Evolutionary conservation across 75 land plant genomes (phyloP).

Genomic region (Pinus taeda): DNA sequence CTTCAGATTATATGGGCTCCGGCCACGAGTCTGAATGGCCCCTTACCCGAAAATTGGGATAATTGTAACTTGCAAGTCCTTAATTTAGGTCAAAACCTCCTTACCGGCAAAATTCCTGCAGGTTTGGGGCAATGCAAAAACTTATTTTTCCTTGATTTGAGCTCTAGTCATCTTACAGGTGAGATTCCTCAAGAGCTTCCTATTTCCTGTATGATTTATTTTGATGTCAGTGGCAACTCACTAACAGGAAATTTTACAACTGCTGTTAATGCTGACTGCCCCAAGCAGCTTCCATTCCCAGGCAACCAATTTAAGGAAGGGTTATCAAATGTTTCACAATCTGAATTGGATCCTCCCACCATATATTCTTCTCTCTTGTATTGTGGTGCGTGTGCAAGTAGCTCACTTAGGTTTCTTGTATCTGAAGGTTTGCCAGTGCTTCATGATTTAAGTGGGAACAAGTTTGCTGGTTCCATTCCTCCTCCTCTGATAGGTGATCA

Average conservation of each 20-base stretch:
- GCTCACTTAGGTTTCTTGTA: neutral
- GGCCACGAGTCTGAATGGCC: slow-evolving; percentile 26
- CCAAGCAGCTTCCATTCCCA: slow-evolving; percentile 8
- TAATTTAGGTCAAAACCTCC: slow-evolving; percentile 46
- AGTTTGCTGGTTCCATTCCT: slow-evolving; percentile 45
- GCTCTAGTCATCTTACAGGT: slow-evolving; percentile 28
- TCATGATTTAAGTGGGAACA: slow-evolving; percentile 50
- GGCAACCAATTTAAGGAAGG: neutral
- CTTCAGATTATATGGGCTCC: slow-evolving; percentile 46
- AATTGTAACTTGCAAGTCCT: slow-evolving; percentile 36
- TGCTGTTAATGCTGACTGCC: slow-evolving; percentile 7
- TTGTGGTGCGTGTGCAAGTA: slow-evolving; percentile 1
- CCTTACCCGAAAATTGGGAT: slow-evolving; percentile 39
- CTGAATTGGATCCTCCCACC: slow-evolving; percentile 1
- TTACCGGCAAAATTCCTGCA: slow-evolving; percentile 38
- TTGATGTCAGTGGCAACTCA: slow-evolving; percentile 42
- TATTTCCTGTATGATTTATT: slow-evolving; percentile 36
- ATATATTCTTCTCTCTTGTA: slow-evolving; percentile 12
- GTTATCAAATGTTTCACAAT: slow-evolving; percentile 15
- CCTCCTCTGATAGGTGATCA: slow-evolving; percentile 14
- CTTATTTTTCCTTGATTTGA: slow-evolving; percentile 35
- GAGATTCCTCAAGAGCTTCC: slow-evolving; percentile 32
- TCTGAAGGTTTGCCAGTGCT: slow-evolving; percentile 23
- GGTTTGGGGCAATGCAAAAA: slow-evolving; percentile 22
- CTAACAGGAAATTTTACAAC: slow-evolving; percentile 30